Evolutionary conservation across 257 asterid genomes (phyloP).

Genomic region (Cinchona pubescens): DNA sequence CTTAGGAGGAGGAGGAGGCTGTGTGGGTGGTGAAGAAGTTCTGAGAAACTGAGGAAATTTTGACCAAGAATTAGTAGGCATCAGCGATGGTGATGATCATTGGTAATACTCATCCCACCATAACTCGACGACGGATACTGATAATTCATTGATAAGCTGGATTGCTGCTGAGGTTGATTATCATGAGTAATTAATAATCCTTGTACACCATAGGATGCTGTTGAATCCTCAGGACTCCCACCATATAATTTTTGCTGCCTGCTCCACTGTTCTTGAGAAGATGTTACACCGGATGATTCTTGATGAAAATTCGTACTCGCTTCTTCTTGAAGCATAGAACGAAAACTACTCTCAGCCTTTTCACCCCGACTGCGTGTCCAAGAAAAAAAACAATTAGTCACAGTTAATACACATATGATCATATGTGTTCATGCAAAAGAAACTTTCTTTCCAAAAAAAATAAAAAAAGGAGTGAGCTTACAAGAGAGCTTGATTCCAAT

Average conservation of each 20-base stretch:
- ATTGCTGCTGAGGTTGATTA: constrained; percentile 27
- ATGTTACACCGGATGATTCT: constrained; percentile 30
- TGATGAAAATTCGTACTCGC: constrained; percentile 41
- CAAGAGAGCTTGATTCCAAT: constrained; percentile 68
- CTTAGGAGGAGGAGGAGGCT: no score
- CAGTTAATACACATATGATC: neutral
- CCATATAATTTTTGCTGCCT: constrained; percentile 36
- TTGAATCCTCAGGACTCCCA: constrained; percentile 30
- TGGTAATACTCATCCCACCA: constrained; percentile 26
- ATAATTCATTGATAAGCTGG: constrained; percentile 32
- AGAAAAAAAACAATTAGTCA: neutral
- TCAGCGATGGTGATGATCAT: constrained; percentile 21
- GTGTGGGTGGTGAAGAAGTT: constrained; percentile 51
- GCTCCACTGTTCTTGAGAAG: constrained; percentile 58
- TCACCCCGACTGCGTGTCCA: constrained; percentile 39
- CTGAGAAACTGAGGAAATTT: constrained; percentile 55
- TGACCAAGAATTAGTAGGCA: constrained; percentile 45
- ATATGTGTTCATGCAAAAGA: constrained; percentile 6
- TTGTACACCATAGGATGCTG: constrained; percentile 43
- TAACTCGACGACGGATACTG: constrained; percentile 33
- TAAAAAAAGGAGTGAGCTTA: constrained; percentile 1
- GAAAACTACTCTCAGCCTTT: constrained; percentile 36
- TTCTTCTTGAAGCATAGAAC: constrained; percentile 50
- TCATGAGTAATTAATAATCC: constrained; percentile 45
- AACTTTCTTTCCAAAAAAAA: neutral